These are phyloP conservation scores for Eucalyptus cloeziana DNA, from an alignment of 345 rosid species.

Conservation along the genomic window DNA sequence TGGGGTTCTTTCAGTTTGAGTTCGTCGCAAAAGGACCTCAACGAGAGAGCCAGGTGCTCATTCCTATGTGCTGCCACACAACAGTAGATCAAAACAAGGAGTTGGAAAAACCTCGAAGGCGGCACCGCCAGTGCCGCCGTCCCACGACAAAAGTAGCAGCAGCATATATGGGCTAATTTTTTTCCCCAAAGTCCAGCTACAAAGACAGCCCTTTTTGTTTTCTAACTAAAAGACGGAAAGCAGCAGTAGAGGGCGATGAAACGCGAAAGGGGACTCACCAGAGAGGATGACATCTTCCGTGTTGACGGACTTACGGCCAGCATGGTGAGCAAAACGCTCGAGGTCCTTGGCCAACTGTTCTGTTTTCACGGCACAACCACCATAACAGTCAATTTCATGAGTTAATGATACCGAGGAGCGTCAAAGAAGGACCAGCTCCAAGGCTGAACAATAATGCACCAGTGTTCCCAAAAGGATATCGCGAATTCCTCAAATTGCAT, in stretches of 20 bases:
- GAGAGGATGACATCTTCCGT: constrained; percentile 82
- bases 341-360: constrained; percentile 73
- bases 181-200: background rate
- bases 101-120: background rate
- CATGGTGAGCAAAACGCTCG: constrained; percentile 83
- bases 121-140: background rate
- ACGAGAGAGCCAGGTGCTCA: constrained; percentile 36
- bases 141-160: background rate
- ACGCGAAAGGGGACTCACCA: constrained; percentile 23
- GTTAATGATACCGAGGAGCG: background rate
- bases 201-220: background rate
- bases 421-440: background rate
- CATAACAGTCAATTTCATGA: background rate
- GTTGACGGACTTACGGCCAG: constrained; percentile 76
- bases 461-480: background rate
- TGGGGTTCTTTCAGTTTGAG: constrained; percentile 66
- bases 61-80: constrained; percentile 75
- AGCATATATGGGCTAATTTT: background rate
- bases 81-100: background rate
- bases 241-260: background rate
- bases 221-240: background rate
- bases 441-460: background rate
- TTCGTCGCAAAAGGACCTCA: constrained; percentile 54
- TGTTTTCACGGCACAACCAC: constrained; percentile 2
- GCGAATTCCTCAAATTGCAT: background rate